phyloP scores from a whole-genome alignment of 179 eudicot species.

The Sideroxylon spinosum region DNA sequence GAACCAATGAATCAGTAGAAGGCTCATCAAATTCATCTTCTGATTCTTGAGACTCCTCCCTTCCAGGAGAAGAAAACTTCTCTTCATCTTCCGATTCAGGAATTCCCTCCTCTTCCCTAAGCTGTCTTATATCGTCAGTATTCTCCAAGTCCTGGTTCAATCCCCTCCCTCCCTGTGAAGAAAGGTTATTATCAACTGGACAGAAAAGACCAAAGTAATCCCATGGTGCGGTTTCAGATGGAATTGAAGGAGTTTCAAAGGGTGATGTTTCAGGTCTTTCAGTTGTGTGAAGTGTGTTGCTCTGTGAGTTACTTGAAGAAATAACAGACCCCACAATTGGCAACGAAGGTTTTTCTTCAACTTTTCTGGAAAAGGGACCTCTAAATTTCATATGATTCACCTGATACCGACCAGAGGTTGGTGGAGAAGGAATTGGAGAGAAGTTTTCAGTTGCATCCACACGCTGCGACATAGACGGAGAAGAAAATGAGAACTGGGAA shows the following conservation, averaged over 20 bases:
- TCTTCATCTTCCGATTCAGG: slow-evolving; percentile 52
- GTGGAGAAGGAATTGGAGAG: slow-evolving; percentile 64
- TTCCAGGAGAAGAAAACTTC: slow-evolving; percentile 31
- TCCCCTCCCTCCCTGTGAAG: slow-evolving; percentile 49
- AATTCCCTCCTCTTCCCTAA: slow-evolving; percentile 38
- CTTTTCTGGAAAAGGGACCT: slow-evolving; percentile 52
- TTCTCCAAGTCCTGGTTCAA: slow-evolving; percentile 33
- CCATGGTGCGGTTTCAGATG: slow-evolving; percentile 64
- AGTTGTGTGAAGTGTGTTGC: slow-evolving; percentile 38
- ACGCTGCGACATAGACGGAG: slow-evolving; percentile 53
- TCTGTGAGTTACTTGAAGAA: slow-evolving; percentile 45
- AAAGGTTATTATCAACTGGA: slow-evolving; percentile 60
- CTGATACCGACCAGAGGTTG: slow-evolving; percentile 46
- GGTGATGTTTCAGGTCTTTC: slow-evolving; percentile 44
- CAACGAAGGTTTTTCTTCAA: slow-evolving; percentile 63
- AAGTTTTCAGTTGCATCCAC: slow-evolving; percentile 40
- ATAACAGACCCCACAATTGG: slow-evolving; percentile 50
- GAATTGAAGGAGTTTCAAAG: slow-evolving; percentile 31
- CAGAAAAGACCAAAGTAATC: slow-evolving; percentile 83
- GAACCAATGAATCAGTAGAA: slow-evolving; percentile 57
- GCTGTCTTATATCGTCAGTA: slow-evolving; percentile 26
- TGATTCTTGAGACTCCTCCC: slow-evolving; percentile 42
- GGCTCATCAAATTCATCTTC: slow-evolving; percentile 95
- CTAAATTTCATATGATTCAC: slow-evolving; percentile 70
- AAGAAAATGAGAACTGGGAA: slow-evolving; percentile 59